Percentiles rank a stretch among this genome's conserved stretches.
These are phyloP conservation scores for Xeromyces bisporus DNA, from an alignment of 495 filamentous ascomycete genomes.

Conservation along the genomic window DNA sequence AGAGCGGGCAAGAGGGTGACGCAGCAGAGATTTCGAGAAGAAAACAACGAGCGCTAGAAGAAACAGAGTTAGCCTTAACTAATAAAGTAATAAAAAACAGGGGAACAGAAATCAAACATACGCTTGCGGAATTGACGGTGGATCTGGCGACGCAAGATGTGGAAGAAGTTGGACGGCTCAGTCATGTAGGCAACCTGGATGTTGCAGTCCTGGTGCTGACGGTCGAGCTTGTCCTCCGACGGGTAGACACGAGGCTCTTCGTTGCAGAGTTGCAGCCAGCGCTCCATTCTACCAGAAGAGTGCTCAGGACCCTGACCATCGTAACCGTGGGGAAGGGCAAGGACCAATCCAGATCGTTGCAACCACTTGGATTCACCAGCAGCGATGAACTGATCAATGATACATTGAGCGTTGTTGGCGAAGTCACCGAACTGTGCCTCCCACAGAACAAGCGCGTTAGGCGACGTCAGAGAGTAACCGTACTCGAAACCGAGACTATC, in stretches of 20 bases:
- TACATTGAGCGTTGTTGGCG: conserved; percentile 96
- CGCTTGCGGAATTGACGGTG: conserved; percentile 98
- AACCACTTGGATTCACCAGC: conserved; percentile 97
- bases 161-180: conserved; percentile 83
- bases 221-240: conserved; percentile 67
- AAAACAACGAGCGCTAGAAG: conserved; percentile 71
- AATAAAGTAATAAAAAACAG: not conserved
- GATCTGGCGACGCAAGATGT: conserved; percentile 91
- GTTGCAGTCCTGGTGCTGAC: conserved; percentile 98
- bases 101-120: conserved; percentile 29
- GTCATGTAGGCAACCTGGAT: conserved; percentile 98
- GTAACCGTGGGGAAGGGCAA: conserved; percentile 93
- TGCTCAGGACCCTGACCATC: conserved; percentile 98
- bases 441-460: conserved; percentile 95
- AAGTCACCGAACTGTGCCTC: conserved; percentile 99
- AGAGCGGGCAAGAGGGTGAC: conserved; percentile 82
- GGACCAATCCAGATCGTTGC: conserved; percentile 85
- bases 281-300: conserved; percentile 93
- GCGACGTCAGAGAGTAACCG: conserved; percentile 91
- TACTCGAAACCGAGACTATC: conserved; percentile 89
- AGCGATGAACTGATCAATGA: conserved; percentile 97
- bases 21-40: conserved; percentile 90
- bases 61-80: conserved; percentile 25
- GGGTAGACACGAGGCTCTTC: conserved; percentile 94
- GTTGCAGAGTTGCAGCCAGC: conserved; percentile 94